Conservation (phyloP, 192 early-diverging fungal species). For the Backusella circina region DNA sequence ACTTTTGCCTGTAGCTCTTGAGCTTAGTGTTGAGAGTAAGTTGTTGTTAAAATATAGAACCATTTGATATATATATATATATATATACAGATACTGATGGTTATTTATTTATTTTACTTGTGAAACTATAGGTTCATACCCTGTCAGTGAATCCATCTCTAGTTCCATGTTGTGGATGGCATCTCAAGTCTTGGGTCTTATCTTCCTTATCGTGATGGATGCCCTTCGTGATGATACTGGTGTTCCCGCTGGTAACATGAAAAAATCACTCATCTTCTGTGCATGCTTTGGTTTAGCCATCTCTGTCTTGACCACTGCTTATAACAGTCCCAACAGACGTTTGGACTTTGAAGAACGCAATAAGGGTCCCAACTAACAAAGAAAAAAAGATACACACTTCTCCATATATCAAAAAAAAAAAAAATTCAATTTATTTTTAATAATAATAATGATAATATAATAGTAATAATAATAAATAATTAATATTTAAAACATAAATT, state of each 20-base stretch:
- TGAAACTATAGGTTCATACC: conserved; percentile 32
- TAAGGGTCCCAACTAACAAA: not conserved
- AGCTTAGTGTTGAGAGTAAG: conserved; percentile 37
- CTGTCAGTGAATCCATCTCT: conserved; percentile 26
- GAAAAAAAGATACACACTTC: not conserved
- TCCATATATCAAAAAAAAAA: not conserved
- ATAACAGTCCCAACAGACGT: conserved; percentile 29
- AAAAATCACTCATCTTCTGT: conserved; percentile 20
- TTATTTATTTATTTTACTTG: not conserved
- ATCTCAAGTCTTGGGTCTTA: conserved; percentile 24
- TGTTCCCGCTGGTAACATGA: conserved; percentile 22
- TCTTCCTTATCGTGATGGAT: conserved; percentile 25
- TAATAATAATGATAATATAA: not conserved
- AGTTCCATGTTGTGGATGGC: conserved; percentile 30
- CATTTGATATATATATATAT: not conserved
- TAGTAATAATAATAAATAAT: not conserved
- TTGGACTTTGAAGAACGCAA: conserved; percentile 25
- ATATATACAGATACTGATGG: not conserved
- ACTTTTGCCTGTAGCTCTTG: conserved; percentile 28
- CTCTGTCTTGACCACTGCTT: conserved; percentile 4
- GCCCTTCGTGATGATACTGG: conserved; percentile 21
- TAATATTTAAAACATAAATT: not conserved
- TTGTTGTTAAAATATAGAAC: no score
- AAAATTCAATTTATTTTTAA: not conserved
- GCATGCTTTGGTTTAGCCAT: conserved; percentile 14